Evolutionary conservation across 2,329 filamentous ascomycete species (phyloP), one percentile per base, ranked within the genome.

Genomic region (Apiospora phragmitis): DNA sequence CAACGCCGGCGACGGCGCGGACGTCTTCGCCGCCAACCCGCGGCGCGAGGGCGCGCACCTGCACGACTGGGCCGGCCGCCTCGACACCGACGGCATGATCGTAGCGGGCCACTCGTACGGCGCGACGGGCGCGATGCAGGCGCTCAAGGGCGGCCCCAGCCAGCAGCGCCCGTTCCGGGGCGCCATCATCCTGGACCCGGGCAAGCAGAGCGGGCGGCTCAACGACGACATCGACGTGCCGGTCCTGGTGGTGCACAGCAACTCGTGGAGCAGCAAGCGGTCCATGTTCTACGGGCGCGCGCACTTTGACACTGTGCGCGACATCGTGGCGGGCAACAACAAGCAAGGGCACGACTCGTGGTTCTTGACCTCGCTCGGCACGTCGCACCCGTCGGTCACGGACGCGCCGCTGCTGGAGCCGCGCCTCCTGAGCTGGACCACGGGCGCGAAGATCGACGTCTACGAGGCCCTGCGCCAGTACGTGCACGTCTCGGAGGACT

Each of bases 341-440:
- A 74, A 80, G 71, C 79, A 85, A 69, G 79, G 83, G 18, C 82
- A 83, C 65, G 76, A 83, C 4, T 81, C 82, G 2, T 89, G 87
- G 87, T 89, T 89, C 78, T 77, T 88, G 75, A 89, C 87, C 1
- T 84, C 83, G 38, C 76, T 88, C 1, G 85, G 86, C 42, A 89
- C 87, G 0, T 81, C 89, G 0, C 91, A 93, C 75, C 89, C 91
- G 0, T 89, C 86, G 12, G 88, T 91, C 26, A 92, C 91, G 0
- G 91, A 92, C 75, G 91, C 90, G 21, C 90, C 90, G 0, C 81
- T 92, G 3, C 84, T 93, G 9, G 86, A 91, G 72, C 90, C 90
- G 0, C 80, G 86, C 68, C 80, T 92, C 38, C 82, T 92, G 62
- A 85, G 87, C 70, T 87, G 88, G 81, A 88, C 88, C 0, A 92